These are phyloP conservation scores for Colletotrichum eleusines DNA, from an alignment of 2,329 filamentous ascomycete genomes.

Conservation along the genomic window DNA sequence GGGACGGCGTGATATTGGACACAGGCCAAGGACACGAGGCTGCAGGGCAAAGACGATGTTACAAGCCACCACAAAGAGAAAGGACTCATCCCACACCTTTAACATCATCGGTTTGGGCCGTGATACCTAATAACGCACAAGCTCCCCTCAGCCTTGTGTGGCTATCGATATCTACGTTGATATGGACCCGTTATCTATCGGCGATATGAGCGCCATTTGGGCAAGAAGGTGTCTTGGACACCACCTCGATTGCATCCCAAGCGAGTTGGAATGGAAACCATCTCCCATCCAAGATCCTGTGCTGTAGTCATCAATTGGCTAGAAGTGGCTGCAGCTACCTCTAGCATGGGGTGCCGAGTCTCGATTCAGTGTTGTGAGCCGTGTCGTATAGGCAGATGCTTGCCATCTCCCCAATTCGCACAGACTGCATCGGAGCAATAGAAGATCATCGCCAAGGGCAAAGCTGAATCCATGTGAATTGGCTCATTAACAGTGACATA, in stretches of 20 bases:
- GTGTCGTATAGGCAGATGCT: conserved; percentile 7
- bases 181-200: background rate
- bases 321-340: background rate
- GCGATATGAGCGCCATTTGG: background rate
- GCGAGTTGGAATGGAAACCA: background rate
- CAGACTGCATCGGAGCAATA: conserved; percentile 19
- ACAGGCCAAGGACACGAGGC: conserved; percentile 12
- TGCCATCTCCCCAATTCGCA: conserved; percentile 11
- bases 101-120: background rate
- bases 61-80: background rate
- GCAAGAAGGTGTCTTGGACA: background rate
- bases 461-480: conserved; percentile 9
- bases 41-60: background rate
- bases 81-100: background rate
- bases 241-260: background rate
- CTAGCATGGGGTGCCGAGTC: conserved; percentile 10
- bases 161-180: background rate
- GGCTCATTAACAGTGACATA: conserved; percentile 2
- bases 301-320: background rate
- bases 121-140: background rate
- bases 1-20: background rate
- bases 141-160: background rate
- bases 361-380: conserved; percentile 7
- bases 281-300: conserved; percentile 13
- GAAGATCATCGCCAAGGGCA: conserved; percentile 22